Base-by-base conservation (phyloP, 768 basidiomycete species). In the Amanita exitialis region DNA sequence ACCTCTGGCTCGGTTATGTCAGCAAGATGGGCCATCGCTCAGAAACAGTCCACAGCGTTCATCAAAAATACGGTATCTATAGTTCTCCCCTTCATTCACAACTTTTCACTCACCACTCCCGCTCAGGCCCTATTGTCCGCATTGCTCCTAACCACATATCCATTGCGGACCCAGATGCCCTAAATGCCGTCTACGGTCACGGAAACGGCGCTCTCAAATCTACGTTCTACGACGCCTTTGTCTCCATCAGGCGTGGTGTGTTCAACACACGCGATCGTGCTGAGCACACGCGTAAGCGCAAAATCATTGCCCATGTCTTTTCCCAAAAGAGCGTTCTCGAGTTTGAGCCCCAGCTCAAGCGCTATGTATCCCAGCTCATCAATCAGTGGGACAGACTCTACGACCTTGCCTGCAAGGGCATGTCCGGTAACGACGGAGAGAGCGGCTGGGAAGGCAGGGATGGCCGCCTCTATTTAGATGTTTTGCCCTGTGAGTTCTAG, bases 221-320 rank as follows among this genome's bases (percentile, higher is more conserved):
- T 13, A 61, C 76, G n/a, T 90, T 89, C 63, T 89, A 86, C 61
- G 82, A 86, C 52, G 80, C 79, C 12, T 90, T 91, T 57, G 85
- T 90, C 21, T 82, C 83, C 25, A 86, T 87, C 52, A 70, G 68
- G 28, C 76, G 82, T 27, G 84, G 85, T 1, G 68, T 90, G 25
- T 89, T 90, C 76, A 88, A 83, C 64, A 86, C 85, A 15, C 80
- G 89, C 41, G 78, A 86, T 59, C 79, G 89, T 28, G 61, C 66
- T 5, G 86, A 90, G 52, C 91, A 95, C 62, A 75, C 87, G 5
- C 80, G 91, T 38, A 95, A 93, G 68, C 82, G 90, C 69, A 95
- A 95, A 69, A 88, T 96, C 54, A 78, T 95, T 42, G 83, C 88
- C 0, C 80, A 88, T 61, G 83, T 90, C 58, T 89, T 89, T 66